Base-by-base conservation (phyloP, 257 asterid genomes). In the Penstemon barbatus region DNA sequence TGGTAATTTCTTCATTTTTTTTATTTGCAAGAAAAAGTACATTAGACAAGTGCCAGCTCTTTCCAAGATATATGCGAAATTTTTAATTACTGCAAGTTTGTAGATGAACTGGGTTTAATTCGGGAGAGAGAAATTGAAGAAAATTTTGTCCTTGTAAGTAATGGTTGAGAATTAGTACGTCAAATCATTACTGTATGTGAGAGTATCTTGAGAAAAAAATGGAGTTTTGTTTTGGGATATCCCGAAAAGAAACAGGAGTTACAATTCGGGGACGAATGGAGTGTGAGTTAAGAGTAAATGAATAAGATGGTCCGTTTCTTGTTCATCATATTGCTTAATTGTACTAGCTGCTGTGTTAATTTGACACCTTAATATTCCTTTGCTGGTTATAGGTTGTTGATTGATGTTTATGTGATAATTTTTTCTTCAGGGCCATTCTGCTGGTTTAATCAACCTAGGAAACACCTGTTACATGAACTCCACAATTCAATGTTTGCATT, bases 391-490 rank as follows among this genome's bases (percentile, higher is more conserved):
- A 49, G 50, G 60, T 11, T 54, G 71, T 68, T 71, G 63, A 48
- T 56, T 42, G 19, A 55, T 48, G 48, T 63, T 33, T 59, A 61
- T 71, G 40, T 68, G 69, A n/a, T 71, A 69, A 58, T 57, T 39
- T 77, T 70, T 66, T 69, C 52, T 71, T 41, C 87, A 91, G 99
- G 99, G 95, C 38, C 95, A 94, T 87, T 86, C 98, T 55, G 98
- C 99, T 76, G 99, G 98, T 67, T 80, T 94, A 71, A 76, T 83
- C 59, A 94, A 94, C 81, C 87, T 94, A 8, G 99, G 99, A 33
- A 91, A 94, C 79, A 91, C 99, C 13, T 94, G 99, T 77, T 94
- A 94, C 75, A 94, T 94, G 99, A 94, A 94, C 85, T 94, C 99
- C 62, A 94, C 99, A 7, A 73, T 94, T 43, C 99, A 94, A 68